These are phyloP conservation scores for Sphaerobolus stellatus DNA, from an alignment of 1,284 basidiomycete species.

Conservation along the genomic window DNA sequence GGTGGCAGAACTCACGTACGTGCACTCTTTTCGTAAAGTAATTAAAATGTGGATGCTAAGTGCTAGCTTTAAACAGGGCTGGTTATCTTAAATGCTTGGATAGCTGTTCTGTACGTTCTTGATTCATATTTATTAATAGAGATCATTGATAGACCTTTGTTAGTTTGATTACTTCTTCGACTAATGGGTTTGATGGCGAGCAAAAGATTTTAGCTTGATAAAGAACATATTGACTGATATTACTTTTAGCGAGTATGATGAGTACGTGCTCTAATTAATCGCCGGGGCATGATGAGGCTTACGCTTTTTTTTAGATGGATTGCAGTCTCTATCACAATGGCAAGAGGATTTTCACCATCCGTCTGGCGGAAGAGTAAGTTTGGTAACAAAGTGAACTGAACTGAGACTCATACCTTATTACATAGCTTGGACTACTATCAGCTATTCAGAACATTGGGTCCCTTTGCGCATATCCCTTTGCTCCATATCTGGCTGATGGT, in stretches of 20 bases:
- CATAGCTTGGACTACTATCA: conserved; percentile 21
- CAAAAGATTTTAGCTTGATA: background rate
- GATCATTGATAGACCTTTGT: background rate
- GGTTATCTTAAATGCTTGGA: conserved; percentile 37
- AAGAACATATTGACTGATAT: background rate
- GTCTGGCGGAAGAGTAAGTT: conserved; percentile 8
- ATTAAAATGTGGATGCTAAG: background rate
- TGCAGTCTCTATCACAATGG: conserved; percentile 42
- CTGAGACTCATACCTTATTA: background rate
- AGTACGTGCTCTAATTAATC: conserved; percentile 17
- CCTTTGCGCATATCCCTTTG: conserved; percentile 23
- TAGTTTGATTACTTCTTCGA: conserved; percentile 40
- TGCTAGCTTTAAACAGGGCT: conserved; percentile 15
- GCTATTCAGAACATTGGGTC: conserved; percentile 20
- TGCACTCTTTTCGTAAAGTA: background rate
- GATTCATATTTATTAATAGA: background rate
- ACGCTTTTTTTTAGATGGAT: conserved; percentile 29
- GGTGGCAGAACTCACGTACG: conserved; percentile 13
- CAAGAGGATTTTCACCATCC: conserved; percentile 17
- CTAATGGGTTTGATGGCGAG: conserved; percentile 28
- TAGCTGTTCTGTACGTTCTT: conserved; percentile 32
- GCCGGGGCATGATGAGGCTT: background rate
- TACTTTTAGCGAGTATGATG: conserved; percentile 24
- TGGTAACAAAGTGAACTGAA: background rate
- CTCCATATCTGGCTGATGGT: conserved; percentile 21